Base-by-base conservation (phyloP, 2,329 filamentous ascomycete species). In the Apiospora hydei region DNA sequence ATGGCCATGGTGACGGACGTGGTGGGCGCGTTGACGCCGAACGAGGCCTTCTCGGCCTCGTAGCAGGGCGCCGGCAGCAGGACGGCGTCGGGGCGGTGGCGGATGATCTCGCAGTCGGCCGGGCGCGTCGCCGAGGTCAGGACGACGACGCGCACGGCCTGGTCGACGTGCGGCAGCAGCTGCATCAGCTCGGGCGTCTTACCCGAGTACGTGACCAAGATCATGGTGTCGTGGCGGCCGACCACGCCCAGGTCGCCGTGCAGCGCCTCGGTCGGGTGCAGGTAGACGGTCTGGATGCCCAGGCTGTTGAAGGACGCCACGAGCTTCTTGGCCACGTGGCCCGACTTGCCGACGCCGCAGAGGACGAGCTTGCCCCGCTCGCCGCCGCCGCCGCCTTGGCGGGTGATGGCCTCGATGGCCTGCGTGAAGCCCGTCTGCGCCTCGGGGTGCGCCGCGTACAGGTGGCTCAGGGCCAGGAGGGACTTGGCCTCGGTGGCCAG, bases 301-400 rank as follows among this genome's bases (percentile, higher is more conserved):
- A 98, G 85, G 76, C 94, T 97, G 82, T 97, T 98, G 87, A 98
- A 95, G 3, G 95, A 98, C 8, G 96, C 95, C n/a, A 95, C 94
- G 1, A 97, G 88, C 84, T 98, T 98, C 82, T 91, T 90, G 11
- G 91, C 95, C 74, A 98, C 97, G 79, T 97, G 93, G 0, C 95
- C 95, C 71, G 94, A 97, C 84, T 98, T 98, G 72, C 96, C 96
- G 7, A 98, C 94, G 13, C 96, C 96, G 72, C 92, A 92, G 67
- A 98, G 87, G 24, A 98, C 89, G 21, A 98, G 82, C 83, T 97
- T 98, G 67, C 95, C 94, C 41, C 81, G 81, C 49, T 89, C 88
- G 0, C 82, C 82, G 26, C 26, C 16, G 30, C 10, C 13, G n/a
- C 11, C n/a, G 73, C 92, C 88, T 44, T 90, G 89, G 30, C 85